Evolutionary conservation across 306 rosid species (phyloP).

Genomic region (Luffa aegyptiaca): DNA sequence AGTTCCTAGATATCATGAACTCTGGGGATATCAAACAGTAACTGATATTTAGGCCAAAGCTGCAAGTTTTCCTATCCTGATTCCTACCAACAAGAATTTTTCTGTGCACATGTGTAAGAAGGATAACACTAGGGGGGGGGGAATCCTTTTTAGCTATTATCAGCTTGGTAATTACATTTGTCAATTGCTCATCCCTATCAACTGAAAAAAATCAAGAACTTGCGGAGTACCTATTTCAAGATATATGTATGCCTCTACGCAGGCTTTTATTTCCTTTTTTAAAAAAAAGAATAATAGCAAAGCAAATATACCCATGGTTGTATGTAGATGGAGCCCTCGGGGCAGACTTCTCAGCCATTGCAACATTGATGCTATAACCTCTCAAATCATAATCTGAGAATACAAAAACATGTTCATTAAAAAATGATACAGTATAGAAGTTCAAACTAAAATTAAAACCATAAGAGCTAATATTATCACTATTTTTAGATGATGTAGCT

Average conservation of each 20-base stretch:
- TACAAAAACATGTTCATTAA: conserved; percentile 10
- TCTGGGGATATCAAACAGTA: background rate
- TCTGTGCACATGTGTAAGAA: background rate
- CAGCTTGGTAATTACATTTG: background rate
- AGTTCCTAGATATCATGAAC: background rate
- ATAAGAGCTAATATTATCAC: background rate
- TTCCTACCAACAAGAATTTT: background rate
- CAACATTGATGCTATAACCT: conserved; percentile 72
- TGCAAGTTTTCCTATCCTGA: background rate
- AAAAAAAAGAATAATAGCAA: background rate
- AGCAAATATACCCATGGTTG: conserved; percentile 63
- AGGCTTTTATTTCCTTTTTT: no score
- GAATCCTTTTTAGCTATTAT: background rate
- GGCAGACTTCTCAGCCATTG: conserved; percentile 95
- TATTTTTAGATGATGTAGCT: no score
- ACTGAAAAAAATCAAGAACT: background rate
- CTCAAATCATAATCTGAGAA: conserved; percentile 74
- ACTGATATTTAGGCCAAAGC: background rate
- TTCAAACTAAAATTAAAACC: background rate
- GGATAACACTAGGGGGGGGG: background rate
- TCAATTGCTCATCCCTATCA: background rate
- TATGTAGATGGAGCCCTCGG: conserved; percentile 64
- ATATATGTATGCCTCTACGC: background rate
- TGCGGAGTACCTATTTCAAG: background rate
- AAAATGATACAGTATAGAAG: background rate